Evolutionary conservation across 345 rosid genomes (phyloP), one percentile per base, ranked within the genome.

Genomic region (Melastoma malabathricum): DNA sequence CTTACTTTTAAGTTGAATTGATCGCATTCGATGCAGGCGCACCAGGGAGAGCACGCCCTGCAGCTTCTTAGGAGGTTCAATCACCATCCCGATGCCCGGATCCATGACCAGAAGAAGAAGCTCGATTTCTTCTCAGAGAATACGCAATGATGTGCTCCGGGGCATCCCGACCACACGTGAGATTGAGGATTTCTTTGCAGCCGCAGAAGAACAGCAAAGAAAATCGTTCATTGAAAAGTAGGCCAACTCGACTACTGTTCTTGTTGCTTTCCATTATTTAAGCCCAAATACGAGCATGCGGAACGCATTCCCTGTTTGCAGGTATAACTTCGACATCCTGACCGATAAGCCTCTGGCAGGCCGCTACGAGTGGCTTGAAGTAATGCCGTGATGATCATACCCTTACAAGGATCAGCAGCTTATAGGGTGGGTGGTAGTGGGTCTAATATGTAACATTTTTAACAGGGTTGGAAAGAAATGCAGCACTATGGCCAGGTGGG

Each of bases 291-390:
- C 12, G 9, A 5, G 41, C 10, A 7, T 12, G 41, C 41, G 1
- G 41, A 34, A 34, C 16, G 0, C 45, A 27, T 18, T 4, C 38
- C 25, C 15, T 55, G n/a, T n/a, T 45, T 44, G 25, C 79, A 74
- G 79, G 61, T 74, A 71, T 66, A 74, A 89, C 85, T 89, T 81
- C 59, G 97, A 89, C 62, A 46, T 79, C 7, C 68, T 62, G 56
- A 83, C 69, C 38, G 95, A 79, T 20, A 16, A 58, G 55, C 95
- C 97, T 19, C 76, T 85, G n/a, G 74, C 83, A 0, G 97, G 95
- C 27, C 82, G 80, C 15, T 85, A 74, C 23, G 86, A 81, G 34
- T 85, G 97, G 97, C 77, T 65, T 54, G 78, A 72, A 76, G 58
- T 74, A 58, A n/a, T 41, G 56, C 89, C 77, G 18, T 78, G 69